Conservation (phyloP, 352 stramenopile species). For the Phytophthora cajani region DNA sequence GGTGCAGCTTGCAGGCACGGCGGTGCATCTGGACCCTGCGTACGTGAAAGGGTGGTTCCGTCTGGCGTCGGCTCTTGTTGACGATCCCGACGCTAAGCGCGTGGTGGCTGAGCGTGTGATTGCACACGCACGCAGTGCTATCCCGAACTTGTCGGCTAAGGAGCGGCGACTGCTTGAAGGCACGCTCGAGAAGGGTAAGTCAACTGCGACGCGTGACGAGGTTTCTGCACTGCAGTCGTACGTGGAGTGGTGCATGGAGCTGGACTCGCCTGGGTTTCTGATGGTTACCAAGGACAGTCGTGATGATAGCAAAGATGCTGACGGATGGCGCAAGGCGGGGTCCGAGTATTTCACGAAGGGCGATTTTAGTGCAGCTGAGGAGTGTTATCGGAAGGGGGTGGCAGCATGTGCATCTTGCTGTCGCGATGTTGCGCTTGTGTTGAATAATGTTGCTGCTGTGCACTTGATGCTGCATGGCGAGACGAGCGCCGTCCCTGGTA, state of each 20-base stretch:
- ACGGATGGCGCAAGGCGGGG: conserved; percentile 23
- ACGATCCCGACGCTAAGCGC: conserved; percentile 1
- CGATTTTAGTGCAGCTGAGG: conserved; percentile 11
- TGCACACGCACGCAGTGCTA: background rate
- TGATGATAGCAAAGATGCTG: background rate
- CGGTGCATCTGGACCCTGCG: conserved; percentile 21
- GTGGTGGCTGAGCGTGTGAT: conserved; percentile 9
- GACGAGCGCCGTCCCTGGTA: background rate
- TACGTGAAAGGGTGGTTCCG: conserved; percentile 36
- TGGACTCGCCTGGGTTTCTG: background rate
- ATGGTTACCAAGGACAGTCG: background rate
- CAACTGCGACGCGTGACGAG: background rate
- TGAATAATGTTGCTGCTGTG: conserved; percentile 40
- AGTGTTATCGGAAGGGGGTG: conserved; percentile 26
- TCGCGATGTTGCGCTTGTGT: conserved; percentile 21
- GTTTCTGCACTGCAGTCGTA: conserved; percentile 14
- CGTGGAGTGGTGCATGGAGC: conserved; percentile 21
- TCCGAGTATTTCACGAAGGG: conserved; percentile 16
- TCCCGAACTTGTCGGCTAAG: conserved; percentile 4
- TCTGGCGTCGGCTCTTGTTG: conserved; percentile 21
- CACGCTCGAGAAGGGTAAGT: background rate
- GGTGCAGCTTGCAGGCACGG: conserved; percentile 12
- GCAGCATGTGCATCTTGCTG: background rate
- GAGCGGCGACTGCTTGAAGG: conserved; percentile 16
- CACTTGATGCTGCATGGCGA: conserved; percentile 19